Evolutionary conservation across 345 rosid genomes (phyloP).

Genomic region (Angophora floribunda): DNA sequence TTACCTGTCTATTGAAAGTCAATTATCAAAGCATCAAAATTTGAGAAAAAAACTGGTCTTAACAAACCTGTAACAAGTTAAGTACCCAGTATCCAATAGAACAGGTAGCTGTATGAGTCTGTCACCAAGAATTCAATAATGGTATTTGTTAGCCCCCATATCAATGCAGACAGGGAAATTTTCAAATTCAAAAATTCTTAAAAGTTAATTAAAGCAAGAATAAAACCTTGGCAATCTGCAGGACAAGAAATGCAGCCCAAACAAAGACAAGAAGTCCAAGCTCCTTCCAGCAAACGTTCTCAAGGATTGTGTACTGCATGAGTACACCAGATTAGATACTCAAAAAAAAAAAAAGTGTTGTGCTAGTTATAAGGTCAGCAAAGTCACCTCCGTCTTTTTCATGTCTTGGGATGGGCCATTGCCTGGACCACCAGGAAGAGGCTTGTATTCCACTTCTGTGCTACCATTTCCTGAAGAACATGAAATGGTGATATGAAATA

Average conservation of each 20-base stretch:
- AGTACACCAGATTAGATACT: neutral
- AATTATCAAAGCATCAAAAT: neutral
- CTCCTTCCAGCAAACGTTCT: conserved; percentile 76
- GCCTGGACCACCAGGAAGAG: conserved; percentile 54
- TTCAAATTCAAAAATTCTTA: neutral
- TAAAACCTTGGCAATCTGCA: conserved; percentile 66
- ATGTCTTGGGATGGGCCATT: conserved; percentile 17
- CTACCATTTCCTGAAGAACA: conserved; percentile 18
- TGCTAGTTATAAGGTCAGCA: conserved; percentile 1
- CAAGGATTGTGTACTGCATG: conserved; percentile 42
- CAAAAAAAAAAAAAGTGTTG: neutral
- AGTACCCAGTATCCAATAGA: conserved; percentile 51
- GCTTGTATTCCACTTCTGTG: conserved; percentile 42
- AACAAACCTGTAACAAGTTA: conserved; percentile 53
- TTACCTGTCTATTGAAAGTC: neutral
- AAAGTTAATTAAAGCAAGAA: neutral
- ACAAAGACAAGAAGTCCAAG: conserved; percentile 73
- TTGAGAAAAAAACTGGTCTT: neutral
- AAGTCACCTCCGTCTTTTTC: conserved; percentile 20
- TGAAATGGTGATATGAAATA: neutral
- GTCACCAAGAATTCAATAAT: conserved; percentile 10
- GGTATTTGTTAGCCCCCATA: neutral
- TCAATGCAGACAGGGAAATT: neutral
- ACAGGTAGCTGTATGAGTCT: conserved; percentile 47
- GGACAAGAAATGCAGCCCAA: conserved; percentile 56